Evolutionary conservation across 2,329 filamentous ascomycete species (phyloP), one percentile per base, ranked within the genome.

Genomic region (Ploettnerulaceae sp.): DNA sequence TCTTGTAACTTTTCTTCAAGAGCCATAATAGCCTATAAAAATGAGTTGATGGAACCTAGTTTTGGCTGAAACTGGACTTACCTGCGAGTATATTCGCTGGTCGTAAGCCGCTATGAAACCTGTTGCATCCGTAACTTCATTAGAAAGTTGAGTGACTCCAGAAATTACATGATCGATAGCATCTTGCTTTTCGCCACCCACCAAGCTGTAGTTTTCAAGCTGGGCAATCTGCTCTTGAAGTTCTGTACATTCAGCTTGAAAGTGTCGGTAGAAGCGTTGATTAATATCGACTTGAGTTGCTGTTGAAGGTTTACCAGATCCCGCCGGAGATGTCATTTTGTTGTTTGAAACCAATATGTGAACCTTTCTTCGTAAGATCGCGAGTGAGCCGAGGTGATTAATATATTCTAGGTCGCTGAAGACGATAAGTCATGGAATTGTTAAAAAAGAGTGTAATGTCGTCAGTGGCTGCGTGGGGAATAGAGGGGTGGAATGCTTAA

Each of bases 61-160:
- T 22, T 17, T n/a, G n/a, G 5, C 4, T 29, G 6, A 12, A 31
- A 21, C 9, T 36, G 11, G 31, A 42, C 60, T 45, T 67, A 89
- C 87, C 69, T 90, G 82, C 33, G 83, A 79, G 62, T 95, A 97
- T 18, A 85, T 84, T 57, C 87, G 81, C 65, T 93, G 88, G 61
- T 97, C 93, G 63, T 96, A 94, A 6, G 89, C 81, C 2, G 93
- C 89, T 12, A 95, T 79, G 56, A 84, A 89, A 46, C 83, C 82
- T 1, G 85, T 80, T 0, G 87, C 86, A 67, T 96, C 89, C 56
- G 87, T 84, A 29, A 96, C 86, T 58, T 93, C 84, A 54, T 84
- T 85, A 1, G 89, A 89, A 12, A 97, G 75, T 47, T 81, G 79
- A 22, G 86, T 82, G 59, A 97, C 93, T 52, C 81, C 79, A 12